phyloP scores from a whole-genome alignment of 768 basidiomycete genomes.

The Boletus rubroflammeus region DNA sequence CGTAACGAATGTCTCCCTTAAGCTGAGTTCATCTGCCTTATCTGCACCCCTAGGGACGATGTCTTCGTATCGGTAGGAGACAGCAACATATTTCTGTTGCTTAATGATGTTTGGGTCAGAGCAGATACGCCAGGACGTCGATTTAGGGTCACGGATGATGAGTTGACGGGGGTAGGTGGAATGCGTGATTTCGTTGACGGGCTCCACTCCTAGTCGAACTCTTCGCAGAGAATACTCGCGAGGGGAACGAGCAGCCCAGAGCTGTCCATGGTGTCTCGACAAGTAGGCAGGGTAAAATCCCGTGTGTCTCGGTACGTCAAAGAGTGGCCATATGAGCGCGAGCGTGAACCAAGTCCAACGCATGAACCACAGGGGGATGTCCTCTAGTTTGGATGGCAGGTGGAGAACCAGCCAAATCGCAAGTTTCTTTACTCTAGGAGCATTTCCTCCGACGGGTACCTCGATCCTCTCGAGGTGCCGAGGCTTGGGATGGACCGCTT shows the following conservation, averaged over 20 bases:
- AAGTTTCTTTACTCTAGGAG: constrained; percentile 7
- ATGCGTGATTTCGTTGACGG: constrained; percentile 8
- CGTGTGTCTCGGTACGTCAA: not conserved
- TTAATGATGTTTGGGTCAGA: not conserved
- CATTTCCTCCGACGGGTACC: not conserved
- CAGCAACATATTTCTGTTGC: constrained; percentile 14
- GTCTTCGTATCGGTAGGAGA: constrained; percentile 19
- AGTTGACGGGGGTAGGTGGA: constrained; percentile 16
- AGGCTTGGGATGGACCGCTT: constrained; percentile 17
- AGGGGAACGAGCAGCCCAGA: constrained; percentile 23
- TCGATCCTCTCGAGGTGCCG: not conserved
- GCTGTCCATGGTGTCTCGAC: constrained; percentile 19
- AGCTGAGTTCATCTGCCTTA: not conserved
- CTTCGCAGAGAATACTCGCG: constrained; percentile 19
- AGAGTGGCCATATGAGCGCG: constrained; percentile 14
- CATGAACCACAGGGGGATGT: constrained; percentile 8
- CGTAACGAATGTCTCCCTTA: not conserved
- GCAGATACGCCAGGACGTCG: constrained; percentile 1
- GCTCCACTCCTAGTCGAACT: not conserved
- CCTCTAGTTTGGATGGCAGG: not conserved
- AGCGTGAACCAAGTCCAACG: constrained; percentile 19
- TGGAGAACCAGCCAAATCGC: constrained; percentile 17
- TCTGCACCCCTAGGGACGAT: not conserved
- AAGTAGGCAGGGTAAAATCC: constrained; percentile 17
- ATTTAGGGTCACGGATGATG: constrained; percentile 5